Conservation (phyloP, 1,284 basidiomycete genomes). For the Melampsora occidentalis region DNA sequence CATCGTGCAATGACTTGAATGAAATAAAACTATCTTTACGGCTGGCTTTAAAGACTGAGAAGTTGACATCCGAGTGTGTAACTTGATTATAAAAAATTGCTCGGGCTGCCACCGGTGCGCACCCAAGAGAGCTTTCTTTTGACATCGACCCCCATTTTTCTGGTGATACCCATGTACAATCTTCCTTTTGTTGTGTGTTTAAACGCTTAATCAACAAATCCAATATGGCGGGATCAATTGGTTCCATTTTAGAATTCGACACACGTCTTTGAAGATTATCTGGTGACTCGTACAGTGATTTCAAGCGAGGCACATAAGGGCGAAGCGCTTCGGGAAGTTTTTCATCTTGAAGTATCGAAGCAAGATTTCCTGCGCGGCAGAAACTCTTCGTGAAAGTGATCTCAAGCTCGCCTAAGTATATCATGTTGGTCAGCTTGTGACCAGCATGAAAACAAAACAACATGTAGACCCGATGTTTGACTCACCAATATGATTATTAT, state of each 20-base stretch:
- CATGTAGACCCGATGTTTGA: too few species aligned
- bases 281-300: too few species aligned
- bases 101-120: neutral
- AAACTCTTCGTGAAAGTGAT: neutral
- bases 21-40: neutral
- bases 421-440: neutral
- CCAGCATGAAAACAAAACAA: neutral
- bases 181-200: too few species aligned
- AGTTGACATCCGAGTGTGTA: neutral
- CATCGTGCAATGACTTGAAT: neutral
- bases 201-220: too few species aligned
- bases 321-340: too few species aligned
- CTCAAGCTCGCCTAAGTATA: neutral
- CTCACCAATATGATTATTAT: conserved; percentile 13
- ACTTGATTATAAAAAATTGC: neutral
- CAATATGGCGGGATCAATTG: too few species aligned
- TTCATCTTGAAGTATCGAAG: too few species aligned
- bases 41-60: neutral
- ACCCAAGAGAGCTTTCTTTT: neutral
- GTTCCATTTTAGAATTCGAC: too few species aligned
- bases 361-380: neutral
- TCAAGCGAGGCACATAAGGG: too few species aligned
- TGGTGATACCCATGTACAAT: neutral
- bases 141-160: neutral
- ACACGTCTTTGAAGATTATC: too few species aligned